phyloP scores from a whole-genome alignment of 2,329 filamentous ascomycete genomes.

The Hypomyces perniciosus region DNA sequence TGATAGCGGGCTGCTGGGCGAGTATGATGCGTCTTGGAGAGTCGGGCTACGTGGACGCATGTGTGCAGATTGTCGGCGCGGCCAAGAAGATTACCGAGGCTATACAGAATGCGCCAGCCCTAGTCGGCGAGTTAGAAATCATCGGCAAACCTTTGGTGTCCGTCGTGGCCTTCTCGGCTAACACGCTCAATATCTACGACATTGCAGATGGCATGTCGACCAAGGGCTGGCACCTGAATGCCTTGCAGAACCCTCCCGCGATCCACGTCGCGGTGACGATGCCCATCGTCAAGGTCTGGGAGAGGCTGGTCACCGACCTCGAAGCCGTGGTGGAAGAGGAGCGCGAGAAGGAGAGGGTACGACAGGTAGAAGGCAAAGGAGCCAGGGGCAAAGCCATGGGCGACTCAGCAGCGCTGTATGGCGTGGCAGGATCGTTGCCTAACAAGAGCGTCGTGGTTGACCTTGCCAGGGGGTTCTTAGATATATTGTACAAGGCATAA shows the following conservation, averaged over 20 bases:
- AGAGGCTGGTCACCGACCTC: constrained; percentile 69
- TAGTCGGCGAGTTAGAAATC: constrained; percentile 69
- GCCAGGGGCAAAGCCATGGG: constrained; percentile 62
- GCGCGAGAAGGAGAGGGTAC: constrained; percentile 72
- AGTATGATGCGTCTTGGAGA: constrained; percentile 85
- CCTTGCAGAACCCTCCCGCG: constrained; percentile 82
- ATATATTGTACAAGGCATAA: constrained; percentile 85
- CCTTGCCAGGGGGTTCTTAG: constrained; percentile 83
- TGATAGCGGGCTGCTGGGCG: constrained; percentile 96
- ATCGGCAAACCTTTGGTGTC: constrained; percentile 82
- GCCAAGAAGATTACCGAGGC: constrained; percentile 75
- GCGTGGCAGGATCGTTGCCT: constrained; percentile 87
- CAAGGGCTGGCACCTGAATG: constrained; percentile 93
- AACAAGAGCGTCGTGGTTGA: constrained; percentile 95
- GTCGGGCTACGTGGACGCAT: constrained; percentile 79
- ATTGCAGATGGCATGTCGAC: constrained; percentile 80
- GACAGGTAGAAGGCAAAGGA: constrained; percentile 62
- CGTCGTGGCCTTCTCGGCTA: constrained; percentile 82
- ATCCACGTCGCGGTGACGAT: constrained; percentile 92
- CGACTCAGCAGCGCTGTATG: constrained; percentile 84
- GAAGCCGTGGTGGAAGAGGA: constrained; percentile 63
- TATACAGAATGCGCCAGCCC: constrained; percentile 61
- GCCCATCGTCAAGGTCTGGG: constrained; percentile 74
- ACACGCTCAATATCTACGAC: constrained; percentile 86
- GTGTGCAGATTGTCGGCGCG: constrained; percentile 79